Percentiles rank a stretch among this genome's conserved stretches.
Conservation (phyloP, 129 eudicot genomes). For the Silybum marianum region DNA sequence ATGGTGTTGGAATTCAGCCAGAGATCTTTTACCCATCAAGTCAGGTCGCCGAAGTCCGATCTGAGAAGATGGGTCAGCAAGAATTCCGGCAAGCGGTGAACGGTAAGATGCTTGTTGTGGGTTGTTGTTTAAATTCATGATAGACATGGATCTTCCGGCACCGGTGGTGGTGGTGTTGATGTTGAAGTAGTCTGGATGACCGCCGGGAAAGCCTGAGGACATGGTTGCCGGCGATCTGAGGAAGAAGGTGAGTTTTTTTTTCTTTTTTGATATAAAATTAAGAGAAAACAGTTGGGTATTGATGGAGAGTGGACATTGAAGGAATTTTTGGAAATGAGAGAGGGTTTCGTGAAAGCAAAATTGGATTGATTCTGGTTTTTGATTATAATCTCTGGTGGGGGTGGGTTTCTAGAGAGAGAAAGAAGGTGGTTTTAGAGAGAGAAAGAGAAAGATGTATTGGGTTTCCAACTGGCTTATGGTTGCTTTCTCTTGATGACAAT, state of each 20-base stretch:
- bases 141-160: constrained; percentile 47
- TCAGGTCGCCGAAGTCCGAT: constrained; percentile 35
- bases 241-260: constrained; percentile 1
- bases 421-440: constrained; percentile 23
- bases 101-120: constrained; percentile 20
- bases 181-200: constrained; percentile 46
- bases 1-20: constrained; percentile 43
- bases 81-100: constrained; percentile 36
- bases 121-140: constrained; percentile 21
- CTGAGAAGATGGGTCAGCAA: constrained; percentile 23
- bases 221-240: constrained; percentile 28
- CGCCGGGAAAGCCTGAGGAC: constrained; percentile 67
- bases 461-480: constrained; percentile 46
- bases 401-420: constrained; percentile 23
- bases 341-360: constrained; percentile 52
- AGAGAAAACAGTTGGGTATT: constrained; percentile 16
- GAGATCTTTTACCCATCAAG: constrained; percentile 39
- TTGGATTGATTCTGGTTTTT: constrained; percentile 44
- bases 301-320: constrained; percentile 28
- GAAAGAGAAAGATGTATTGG: constrained; percentile 17
- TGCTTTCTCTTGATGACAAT: constrained; percentile 39
- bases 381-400: constrained; percentile 26
- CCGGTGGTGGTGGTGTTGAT: constrained; percentile 25
- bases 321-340: constrained; percentile 48
- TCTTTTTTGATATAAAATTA: background rate